A percentile compares a stretch with the other conserved stretches of the same genome.
phyloP scores from a whole-genome alignment of 805 yeast genomes.

The Wickerhamiella cacticola region DNA sequence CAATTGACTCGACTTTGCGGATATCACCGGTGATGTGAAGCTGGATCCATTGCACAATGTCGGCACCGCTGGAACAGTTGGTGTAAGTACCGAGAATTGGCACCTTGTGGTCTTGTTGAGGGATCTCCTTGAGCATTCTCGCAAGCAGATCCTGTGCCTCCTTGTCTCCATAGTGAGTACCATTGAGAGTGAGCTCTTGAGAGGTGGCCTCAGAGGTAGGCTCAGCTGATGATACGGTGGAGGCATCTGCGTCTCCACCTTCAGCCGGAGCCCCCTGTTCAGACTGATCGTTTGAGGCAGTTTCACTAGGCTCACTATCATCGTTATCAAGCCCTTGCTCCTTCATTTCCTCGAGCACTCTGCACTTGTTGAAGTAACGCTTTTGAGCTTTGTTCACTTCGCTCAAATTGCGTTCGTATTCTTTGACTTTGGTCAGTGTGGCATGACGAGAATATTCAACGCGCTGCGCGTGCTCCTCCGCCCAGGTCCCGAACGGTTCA shows the following conservation, averaged over 20 bases:
- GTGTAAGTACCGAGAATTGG: constrained; percentile 59
- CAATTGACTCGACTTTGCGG: constrained; percentile 55
- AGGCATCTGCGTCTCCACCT: neutral
- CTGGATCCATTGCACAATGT: constrained; percentile 49
- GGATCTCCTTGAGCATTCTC: constrained; percentile 38
- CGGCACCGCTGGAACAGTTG: constrained; percentile 48
- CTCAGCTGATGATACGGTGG: neutral
- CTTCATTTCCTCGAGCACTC: constrained; percentile 56
- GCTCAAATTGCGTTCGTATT: constrained; percentile 37
- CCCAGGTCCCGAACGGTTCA: constrained; percentile 64
- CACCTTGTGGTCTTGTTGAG: constrained; percentile 44
- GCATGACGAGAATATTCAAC: constrained; percentile 48
- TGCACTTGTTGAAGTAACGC: constrained; percentile 64
- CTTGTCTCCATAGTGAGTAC: constrained; percentile 29
- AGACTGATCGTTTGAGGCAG: neutral
- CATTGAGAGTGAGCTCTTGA: constrained; percentile 26
- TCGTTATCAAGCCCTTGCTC: constrained; percentile 13
- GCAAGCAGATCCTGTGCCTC: constrained; percentile 34
- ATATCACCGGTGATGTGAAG: constrained; percentile 22
- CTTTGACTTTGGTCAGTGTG: constrained; percentile 40
- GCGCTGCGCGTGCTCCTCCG: constrained; percentile 56
- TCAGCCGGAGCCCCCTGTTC: neutral
- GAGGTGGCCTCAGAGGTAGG: constrained; percentile 15
- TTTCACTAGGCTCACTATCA: constrained; percentile 10
- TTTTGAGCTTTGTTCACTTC: constrained; percentile 48